Percentiles rank a stretch among this genome's conserved stretches.
These are phyloP conservation scores for Plantago coronopus DNA, from an alignment of 305 asterid genomes.

Conservation along the genomic window DNA sequence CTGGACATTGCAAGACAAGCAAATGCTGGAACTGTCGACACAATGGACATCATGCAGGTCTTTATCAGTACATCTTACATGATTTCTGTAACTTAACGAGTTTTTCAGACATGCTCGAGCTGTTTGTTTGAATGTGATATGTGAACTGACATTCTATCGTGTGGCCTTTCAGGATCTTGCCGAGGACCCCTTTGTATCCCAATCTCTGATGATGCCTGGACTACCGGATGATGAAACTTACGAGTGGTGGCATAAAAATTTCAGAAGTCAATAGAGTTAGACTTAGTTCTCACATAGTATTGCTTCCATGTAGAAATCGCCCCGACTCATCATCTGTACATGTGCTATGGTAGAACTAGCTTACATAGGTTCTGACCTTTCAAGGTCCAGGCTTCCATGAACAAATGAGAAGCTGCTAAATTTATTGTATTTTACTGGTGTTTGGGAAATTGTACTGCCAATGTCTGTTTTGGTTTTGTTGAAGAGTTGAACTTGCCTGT, in stretches of 20 bases:
- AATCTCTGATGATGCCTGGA: slow-evolving; percentile 23
- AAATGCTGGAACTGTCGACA: not conserved
- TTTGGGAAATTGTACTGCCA: no score
- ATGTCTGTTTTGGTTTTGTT: no score
- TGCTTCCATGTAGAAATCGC: slow-evolving; percentile 1
- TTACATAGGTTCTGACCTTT: slow-evolving; percentile 1
- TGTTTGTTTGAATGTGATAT: not conserved
- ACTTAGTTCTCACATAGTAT: not conserved
- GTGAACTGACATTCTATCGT: slow-evolving; percentile 15
- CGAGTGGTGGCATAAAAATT: slow-evolving; percentile 48
- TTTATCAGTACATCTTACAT: not conserved
- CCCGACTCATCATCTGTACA: slow-evolving; percentile 10
- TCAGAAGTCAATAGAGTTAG: slow-evolving; percentile 41
- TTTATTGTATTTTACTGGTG: no score
- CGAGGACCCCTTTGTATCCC: slow-evolving; percentile 22
- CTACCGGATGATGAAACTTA: slow-evolving; percentile 24
- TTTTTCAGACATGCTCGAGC: not conserved
- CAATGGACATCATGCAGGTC: slow-evolving; percentile 33
- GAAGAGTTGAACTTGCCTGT: no score
- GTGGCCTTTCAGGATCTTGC: slow-evolving; percentile 32
- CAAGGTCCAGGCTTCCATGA: slow-evolving; percentile 36
- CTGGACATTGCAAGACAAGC: slow-evolving; percentile 49
- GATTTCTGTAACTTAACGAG: not conserved
- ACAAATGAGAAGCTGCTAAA: slow-evolving; percentile 38
- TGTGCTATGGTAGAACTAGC: not conserved